Evolutionary conservation across 306 rosid species (phyloP).

Genomic region (Begonia masoniana): DNA sequence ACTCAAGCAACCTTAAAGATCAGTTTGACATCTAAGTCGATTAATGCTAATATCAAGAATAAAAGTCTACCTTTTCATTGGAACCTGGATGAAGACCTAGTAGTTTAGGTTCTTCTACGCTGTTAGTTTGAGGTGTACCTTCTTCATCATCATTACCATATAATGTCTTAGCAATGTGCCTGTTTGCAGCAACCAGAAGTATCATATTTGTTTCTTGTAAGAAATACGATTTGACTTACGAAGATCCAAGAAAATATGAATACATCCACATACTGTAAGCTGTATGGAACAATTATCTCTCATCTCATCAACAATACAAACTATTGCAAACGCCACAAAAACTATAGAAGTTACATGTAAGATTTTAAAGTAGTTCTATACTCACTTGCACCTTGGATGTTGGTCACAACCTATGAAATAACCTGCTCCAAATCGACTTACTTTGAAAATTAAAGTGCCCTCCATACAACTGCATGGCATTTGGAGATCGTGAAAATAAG

Average conservation of each 20-base stretch:
- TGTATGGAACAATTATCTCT: too few relatives aligned
- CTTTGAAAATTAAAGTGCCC: slow-evolving; percentile 83
- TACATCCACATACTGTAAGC: too few relatives aligned
- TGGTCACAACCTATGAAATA: slow-evolving; percentile 90
- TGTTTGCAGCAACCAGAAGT: slow-evolving; percentile 25
- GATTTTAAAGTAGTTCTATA: slow-evolving; percentile 2
- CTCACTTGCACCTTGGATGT: slow-evolving; percentile 99
- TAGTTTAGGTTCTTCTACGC: slow-evolving; percentile 58
- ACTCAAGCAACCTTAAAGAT: slow-evolving; percentile 8
- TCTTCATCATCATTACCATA: slow-evolving; percentile 60
- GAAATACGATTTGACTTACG: too few relatives aligned
- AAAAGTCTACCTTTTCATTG: slow-evolving; percentile 52
- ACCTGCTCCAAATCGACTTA: slow-evolving; percentile 84
- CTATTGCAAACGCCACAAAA: too few relatives aligned
- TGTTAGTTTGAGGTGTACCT: slow-evolving; percentile 20
- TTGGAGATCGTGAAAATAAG: too few relatives aligned
- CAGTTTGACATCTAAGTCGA: slow-evolving; percentile 4
- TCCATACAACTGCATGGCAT: slow-evolving; percentile 63
- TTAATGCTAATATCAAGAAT: slow-evolving; percentile 4
- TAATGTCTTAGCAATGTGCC: slow-evolving; percentile 80
- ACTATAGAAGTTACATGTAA: too few relatives aligned
- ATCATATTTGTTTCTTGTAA: too few relatives aligned
- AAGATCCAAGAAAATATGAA: too few relatives aligned
- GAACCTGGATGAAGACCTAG: slow-evolving; percentile 60
- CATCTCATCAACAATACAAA: too few relatives aligned